Conservation (phyloP, 805 yeast genomes). For the Candida arabinofermentans region DNA sequence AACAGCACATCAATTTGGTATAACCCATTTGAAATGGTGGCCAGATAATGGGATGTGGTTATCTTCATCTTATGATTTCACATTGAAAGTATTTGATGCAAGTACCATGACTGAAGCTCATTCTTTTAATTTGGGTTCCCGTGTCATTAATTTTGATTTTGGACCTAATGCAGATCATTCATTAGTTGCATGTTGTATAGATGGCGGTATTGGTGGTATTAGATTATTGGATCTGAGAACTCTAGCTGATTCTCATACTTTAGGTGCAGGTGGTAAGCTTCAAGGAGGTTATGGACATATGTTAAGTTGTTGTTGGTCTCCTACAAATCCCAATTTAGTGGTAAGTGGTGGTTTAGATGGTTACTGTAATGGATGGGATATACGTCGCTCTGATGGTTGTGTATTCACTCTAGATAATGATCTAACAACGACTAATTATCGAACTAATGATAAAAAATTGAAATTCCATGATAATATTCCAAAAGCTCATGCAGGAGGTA, state of each 20-base stretch:
- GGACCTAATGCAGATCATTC: constrained; percentile 43
- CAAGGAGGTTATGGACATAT: constrained; percentile 29
- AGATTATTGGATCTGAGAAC: constrained; percentile 72
- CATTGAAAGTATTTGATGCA: constrained; percentile 80
- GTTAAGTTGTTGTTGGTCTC: constrained; percentile 56
- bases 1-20: constrained; percentile 62
- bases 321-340: constrained; percentile 52
- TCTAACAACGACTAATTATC: constrained; percentile 19
- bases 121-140: constrained; percentile 54
- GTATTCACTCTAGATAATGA: constrained; percentile 56
- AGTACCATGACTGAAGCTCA: constrained; percentile 61
- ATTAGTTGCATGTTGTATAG: constrained; percentile 66
- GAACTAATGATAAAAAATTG: constrained; percentile 17
- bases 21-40: constrained; percentile 83
- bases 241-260: constrained; percentile 67
- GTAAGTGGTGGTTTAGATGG: constrained; percentile 85
- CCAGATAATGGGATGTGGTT: constrained; percentile 88
- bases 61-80: constrained; percentile 74
- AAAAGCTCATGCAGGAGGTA: constrained; percentile 73
- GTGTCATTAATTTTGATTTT: constrained; percentile 66
- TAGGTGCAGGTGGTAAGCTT: constrained; percentile 34
- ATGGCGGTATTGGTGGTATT: constrained; percentile 39
- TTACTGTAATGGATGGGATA: constrained; percentile 80
- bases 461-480: constrained; percentile 24
- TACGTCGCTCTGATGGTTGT: constrained; percentile 63